A percentile compares a stretch with the other conserved stretches of the same genome.
Conservation (phyloP, 331 rosid genomes). For the Acacia pycnantha region DNA sequence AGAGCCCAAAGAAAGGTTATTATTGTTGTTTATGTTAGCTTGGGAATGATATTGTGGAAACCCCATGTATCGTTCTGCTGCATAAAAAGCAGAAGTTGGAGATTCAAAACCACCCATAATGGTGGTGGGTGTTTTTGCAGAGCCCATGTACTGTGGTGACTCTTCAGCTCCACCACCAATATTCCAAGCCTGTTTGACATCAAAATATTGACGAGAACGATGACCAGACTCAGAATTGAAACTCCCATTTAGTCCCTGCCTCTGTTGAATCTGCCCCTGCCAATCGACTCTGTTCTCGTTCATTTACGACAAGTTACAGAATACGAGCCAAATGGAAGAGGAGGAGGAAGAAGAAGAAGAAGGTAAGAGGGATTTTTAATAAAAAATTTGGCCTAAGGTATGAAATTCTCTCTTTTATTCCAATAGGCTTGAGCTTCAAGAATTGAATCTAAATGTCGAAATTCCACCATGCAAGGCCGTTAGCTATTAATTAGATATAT, state of each 20-base stretch:
- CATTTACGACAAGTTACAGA: constrained; percentile 40
- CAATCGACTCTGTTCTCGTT: constrained; percentile 44
- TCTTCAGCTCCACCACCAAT: constrained; percentile 44
- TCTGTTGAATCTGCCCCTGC: constrained; percentile 37
- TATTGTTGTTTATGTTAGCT: background rate
- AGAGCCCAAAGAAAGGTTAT: constrained; percentile 25
- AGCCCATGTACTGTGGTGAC: constrained; percentile 32
- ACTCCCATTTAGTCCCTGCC: constrained; percentile 42
- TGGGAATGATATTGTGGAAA: constrained; percentile 54
- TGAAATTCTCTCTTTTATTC: constrained; percentile 45
- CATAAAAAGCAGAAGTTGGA: constrained; percentile 64
- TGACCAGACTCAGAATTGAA: constrained; percentile 31
- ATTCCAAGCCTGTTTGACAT: constrained; percentile 44
- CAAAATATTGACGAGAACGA: constrained; percentile 43
- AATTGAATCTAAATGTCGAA: constrained; percentile 48
- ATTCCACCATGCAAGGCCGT: constrained; percentile 31
- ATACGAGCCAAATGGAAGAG: background rate
- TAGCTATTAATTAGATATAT: background rate
- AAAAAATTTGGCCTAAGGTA: constrained; percentile 37
- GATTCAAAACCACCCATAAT: constrained; percentile 61
- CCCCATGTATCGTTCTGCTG: constrained; percentile 69
- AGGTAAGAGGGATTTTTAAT: constrained; percentile 18
- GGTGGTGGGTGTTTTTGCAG: constrained; percentile 37
- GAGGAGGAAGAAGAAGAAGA: background rate
- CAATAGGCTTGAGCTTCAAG: constrained; percentile 49